These are phyloP conservation scores for Chalciporus sp. DNA, from an alignment of 1,284 basidiomycete genomes.

Conservation along the genomic window DNA sequence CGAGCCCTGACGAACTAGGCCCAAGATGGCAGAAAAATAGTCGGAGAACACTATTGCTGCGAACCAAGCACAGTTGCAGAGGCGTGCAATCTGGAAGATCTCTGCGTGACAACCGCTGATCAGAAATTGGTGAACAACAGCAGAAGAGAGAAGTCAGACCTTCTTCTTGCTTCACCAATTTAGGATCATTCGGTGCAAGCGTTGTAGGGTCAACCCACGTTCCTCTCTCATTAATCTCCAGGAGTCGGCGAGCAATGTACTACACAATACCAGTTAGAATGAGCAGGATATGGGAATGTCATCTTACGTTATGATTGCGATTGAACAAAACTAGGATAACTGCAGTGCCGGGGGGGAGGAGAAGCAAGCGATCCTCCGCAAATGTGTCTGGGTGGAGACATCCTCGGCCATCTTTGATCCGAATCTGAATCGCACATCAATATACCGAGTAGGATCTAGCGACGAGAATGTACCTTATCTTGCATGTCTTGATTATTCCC, in stretches of 20 bases:
- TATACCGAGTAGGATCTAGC: background rate
- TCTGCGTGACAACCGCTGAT: slow-evolving; percentile 38
- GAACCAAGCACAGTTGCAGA: slow-evolving; percentile 82
- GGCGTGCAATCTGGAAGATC: slow-evolving; percentile 77
- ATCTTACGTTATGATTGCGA: slow-evolving; percentile 81
- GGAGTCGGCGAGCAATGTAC: slow-evolving; percentile 79
- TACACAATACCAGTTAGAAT: slow-evolving; percentile 29
- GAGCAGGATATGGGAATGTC: background rate
- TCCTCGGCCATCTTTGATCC: slow-evolving; percentile 66
- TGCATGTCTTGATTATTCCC: slow-evolving; percentile 68
- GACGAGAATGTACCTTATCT: slow-evolving; percentile 44
- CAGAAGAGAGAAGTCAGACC: slow-evolving; percentile 15
- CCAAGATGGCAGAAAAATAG: slow-evolving; percentile 76
- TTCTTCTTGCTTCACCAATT: slow-evolving; percentile 67
- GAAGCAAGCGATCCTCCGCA: slow-evolving; percentile 75
- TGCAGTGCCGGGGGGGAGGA: slow-evolving; percentile 78
- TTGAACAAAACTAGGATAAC: slow-evolving; percentile 79
- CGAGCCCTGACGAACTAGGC: slow-evolving; percentile 67
- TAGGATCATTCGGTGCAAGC: slow-evolving; percentile 36
- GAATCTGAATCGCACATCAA: slow-evolving; percentile 30
- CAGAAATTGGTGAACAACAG: background rate
- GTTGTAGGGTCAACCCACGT: slow-evolving; percentile 55
- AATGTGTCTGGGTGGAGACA: slow-evolving; percentile 71
- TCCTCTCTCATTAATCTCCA: slow-evolving; percentile 78
- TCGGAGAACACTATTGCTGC: slow-evolving; percentile 72